Conservation (phyloP, 345 rosid species). For the Melaleuca quinquenervia region DNA sequence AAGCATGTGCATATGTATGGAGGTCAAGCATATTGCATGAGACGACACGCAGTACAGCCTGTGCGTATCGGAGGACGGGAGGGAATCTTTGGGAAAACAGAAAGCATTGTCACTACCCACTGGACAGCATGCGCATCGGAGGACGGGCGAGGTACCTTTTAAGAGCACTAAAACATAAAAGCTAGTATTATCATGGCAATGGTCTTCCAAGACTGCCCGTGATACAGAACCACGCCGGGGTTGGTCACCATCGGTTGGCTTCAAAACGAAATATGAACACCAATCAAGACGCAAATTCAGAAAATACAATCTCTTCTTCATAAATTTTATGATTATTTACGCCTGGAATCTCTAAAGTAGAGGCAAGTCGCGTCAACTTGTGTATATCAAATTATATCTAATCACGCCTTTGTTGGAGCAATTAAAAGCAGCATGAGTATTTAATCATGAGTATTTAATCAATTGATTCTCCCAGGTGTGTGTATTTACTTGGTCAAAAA, state of each 20-base stretch:
- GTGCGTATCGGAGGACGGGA: neutral
- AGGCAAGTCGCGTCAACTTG: neutral
- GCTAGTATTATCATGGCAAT: no score
- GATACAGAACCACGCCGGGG: no score
- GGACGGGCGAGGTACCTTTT: no score
- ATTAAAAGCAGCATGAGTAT: neutral
- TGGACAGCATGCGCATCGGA: no score
- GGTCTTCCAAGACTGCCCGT: no score
- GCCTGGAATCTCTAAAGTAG: neutral
- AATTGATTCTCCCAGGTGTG: neutral
- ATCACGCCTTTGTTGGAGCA: neutral
- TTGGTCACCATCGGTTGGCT: no score
- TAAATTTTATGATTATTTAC: neutral
- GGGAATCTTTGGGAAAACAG: neutral
- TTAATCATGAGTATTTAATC: neutral
- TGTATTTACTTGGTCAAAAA: neutral
- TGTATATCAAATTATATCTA: no score
- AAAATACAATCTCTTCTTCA: neutral
- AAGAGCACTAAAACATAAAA: no score
- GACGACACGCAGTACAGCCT: neutral
- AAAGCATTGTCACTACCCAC: no score
- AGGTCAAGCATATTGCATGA: neutral
- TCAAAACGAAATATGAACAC: no score
- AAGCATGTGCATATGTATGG: no score
- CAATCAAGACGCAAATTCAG: no score